A percentile compares a stretch with the other conserved stretches of the same genome.
Conservation (phyloP, 192 early-diverging fungal species). For the Allomyces javanicus region DNA sequence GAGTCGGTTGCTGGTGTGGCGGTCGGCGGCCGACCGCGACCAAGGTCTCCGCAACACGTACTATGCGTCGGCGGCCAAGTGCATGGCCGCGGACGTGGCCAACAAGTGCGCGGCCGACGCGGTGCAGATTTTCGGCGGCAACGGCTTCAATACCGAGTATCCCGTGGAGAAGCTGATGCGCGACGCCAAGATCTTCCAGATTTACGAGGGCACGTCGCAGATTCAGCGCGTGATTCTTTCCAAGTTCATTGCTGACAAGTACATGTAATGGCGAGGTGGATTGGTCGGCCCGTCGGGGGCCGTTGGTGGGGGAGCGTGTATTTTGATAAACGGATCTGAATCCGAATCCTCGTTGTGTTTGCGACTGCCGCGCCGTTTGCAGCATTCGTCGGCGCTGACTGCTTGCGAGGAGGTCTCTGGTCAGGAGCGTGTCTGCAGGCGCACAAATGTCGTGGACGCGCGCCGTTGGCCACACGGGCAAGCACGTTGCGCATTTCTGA, state of each 20-base stretch:
- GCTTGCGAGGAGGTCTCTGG: too few relatives aligned
- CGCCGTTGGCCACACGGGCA: too few relatives aligned
- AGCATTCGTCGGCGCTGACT: too few relatives aligned
- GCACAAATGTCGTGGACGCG: too few relatives aligned
- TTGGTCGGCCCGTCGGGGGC: too few relatives aligned
- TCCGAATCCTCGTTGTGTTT: too few relatives aligned
- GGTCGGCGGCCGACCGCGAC: conserved; percentile 66
- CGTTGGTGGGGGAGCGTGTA: too few relatives aligned
- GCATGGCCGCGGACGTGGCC: conserved; percentile 58
- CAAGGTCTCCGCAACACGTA: conserved; percentile 74
- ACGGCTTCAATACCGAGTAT: conserved; percentile 37
- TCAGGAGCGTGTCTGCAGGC: too few relatives aligned
- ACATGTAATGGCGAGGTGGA: not conserved
- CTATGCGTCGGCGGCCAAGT: conserved; percentile 89
- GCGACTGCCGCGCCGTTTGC: too few relatives aligned
- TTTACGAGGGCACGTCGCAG: conserved; percentile 93
- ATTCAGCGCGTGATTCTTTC: conserved; percentile 87
- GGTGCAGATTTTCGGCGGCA: conserved; percentile 91
- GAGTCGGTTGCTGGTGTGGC: conserved; percentile 70
- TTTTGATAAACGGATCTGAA: too few relatives aligned
- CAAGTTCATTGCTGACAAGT: conserved; percentile 46
- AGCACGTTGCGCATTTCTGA: too few relatives aligned
- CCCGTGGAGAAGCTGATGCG: conserved; percentile 70
- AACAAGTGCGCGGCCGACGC: conserved; percentile 70
- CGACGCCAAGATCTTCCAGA: conserved; percentile 86